Percentiles rank a stretch among this genome's conserved stretches.
phyloP scores from a whole-genome alignment of 1,284 basidiomycete genomes.

The Moesziomyces aphidis region DNA sequence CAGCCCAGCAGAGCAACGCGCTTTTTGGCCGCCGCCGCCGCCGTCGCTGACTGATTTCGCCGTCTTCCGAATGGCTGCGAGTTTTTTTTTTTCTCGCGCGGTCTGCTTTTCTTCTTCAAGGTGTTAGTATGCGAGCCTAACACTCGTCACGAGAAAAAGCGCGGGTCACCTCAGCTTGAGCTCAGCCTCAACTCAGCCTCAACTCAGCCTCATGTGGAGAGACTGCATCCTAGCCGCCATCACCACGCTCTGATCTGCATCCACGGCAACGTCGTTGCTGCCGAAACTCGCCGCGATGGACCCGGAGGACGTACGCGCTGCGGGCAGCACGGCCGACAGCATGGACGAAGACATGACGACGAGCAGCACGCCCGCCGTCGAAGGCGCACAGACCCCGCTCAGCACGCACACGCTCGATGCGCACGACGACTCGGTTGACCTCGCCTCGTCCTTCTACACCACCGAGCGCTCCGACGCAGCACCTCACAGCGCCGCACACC shows the following conservation, averaged over 20 bases:
- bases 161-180: neutral
- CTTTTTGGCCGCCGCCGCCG: neutral
- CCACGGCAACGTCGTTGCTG: no score
- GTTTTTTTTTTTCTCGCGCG: neutral
- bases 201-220: neutral
- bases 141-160: neutral
- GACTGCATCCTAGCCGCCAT: no score
- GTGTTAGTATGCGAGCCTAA: no score
- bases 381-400: slow-evolving; percentile 21
- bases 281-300: slow-evolving; percentile 7
- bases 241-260: no score
- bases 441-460: slow-evolving; percentile 30
- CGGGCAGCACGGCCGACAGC: neutral
- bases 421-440: slow-evolving; percentile 22
- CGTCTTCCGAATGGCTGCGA: neutral
- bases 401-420: slow-evolving; percentile 12
- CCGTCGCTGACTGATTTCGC: neutral
- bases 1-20: no score
- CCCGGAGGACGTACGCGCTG: slow-evolving; percentile 6
- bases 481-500: neutral
- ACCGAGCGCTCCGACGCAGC: slow-evolving; percentile 4
- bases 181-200: neutral
- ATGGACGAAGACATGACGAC: slow-evolving; percentile 23
- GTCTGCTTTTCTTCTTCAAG: neutral
- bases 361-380: slow-evolving; percentile 10